Evolutionary conservation across 2,329 filamentous ascomycete species (phyloP).

Genomic region (Akanthomyces lecanii): DNA sequence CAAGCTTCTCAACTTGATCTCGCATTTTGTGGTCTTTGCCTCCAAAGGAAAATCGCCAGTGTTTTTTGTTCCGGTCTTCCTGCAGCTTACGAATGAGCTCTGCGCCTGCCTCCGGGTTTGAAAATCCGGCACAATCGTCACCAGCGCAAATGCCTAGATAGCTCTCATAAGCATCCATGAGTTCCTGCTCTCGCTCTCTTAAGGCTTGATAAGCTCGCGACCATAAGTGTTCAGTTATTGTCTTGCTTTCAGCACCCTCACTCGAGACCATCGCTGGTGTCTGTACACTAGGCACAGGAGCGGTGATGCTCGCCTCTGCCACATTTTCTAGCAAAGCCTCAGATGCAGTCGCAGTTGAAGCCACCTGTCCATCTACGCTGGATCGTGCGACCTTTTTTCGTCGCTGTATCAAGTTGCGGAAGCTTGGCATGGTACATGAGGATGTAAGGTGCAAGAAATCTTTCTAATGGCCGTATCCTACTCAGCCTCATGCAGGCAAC

Average conservation of each 20-base stretch:
- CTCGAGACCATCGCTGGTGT: too few species aligned
- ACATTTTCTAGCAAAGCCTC: too few species aligned
- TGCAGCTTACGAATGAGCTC: background rate
- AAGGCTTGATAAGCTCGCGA: background rate
- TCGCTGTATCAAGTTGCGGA: too few species aligned
- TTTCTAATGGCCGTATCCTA: too few species aligned
- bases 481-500: too few species aligned
- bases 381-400: too few species aligned
- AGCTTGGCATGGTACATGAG: too few species aligned
- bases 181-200: background rate
- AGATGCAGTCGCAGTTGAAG: too few species aligned
- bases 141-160: background rate
- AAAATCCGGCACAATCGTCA: background rate
- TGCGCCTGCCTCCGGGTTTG: background rate
- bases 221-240: background rate
- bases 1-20: constrained; percentile 1
- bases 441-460: too few species aligned
- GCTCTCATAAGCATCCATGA: background rate
- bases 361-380: too few species aligned
- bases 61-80: background rate
- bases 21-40: background rate
- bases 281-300: too few species aligned
- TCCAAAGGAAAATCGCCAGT: background rate
- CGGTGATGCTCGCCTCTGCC: too few species aligned
- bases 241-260: background rate